These are phyloP conservation scores for Syzygium aqueum DNA, from an alignment of 345 rosid species.

Conservation along the genomic window DNA sequence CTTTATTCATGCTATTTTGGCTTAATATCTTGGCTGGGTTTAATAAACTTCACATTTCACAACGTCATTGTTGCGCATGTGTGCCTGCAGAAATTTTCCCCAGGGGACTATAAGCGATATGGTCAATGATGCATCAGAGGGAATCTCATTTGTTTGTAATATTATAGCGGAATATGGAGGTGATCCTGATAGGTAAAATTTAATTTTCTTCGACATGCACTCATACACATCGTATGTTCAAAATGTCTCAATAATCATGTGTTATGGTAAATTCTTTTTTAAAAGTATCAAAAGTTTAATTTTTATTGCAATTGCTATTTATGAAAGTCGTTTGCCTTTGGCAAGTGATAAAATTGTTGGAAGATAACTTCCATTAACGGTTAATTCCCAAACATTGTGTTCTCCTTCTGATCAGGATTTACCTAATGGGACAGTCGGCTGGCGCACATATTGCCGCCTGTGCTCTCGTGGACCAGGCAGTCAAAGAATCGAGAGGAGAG, in stretches of 20 bases:
- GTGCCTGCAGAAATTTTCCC: conserved; percentile 71
- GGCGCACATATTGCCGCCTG: conserved; percentile 97
- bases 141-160: conserved; percentile 80
- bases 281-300: not conserved
- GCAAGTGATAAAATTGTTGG: not conserved
- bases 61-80: not conserved
- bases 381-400: not conserved
- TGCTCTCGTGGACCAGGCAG: conserved; percentile 82
- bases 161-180: conserved; percentile 77
- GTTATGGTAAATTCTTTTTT: not conserved
- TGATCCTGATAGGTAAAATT: conserved; percentile 66
- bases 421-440: conserved; percentile 97
- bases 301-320: not conserved
- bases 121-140: conserved; percentile 73
- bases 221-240: not conserved
- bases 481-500: conserved; percentile 62
- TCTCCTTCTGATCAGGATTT: conserved; percentile 44
- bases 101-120: conserved; percentile 93
- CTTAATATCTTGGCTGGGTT: not conserved
- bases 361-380: not conserved
- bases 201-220: not conserved
- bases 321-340: not conserved
- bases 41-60: not conserved
- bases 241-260: not conserved
- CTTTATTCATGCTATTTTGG: not conserved